A percentile compares a stretch with the other conserved stretches of the same genome.
Conservation (phyloP, 352 stramenopile genomes). For the Phytophthora pseudosyringae region DNA sequence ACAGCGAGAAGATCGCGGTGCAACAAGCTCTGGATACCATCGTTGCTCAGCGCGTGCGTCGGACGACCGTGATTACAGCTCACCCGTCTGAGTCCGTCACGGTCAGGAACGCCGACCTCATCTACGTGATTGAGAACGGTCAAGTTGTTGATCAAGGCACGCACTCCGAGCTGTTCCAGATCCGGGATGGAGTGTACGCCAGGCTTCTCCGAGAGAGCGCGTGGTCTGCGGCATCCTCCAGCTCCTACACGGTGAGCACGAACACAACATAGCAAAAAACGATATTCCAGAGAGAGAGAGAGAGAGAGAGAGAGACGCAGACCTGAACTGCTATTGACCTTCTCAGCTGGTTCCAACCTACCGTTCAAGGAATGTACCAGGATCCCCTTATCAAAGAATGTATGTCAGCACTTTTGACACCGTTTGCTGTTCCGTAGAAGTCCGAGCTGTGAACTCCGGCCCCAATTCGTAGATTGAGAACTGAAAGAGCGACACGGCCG, state of each 20-base stretch:
- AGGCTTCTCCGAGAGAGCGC: constrained; percentile 26
- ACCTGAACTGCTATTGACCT: constrained; percentile 13
- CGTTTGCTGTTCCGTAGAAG: constrained; percentile 23
- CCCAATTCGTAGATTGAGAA: constrained; percentile 38
- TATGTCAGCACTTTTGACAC: constrained; percentile 34
- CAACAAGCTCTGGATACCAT: constrained; percentile 62
- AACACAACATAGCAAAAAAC: constrained; percentile 16
- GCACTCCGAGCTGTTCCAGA: constrained; percentile 33
- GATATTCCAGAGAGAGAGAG: background rate
- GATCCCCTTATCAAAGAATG: constrained; percentile 35
- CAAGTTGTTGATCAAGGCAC: constrained; percentile 52
- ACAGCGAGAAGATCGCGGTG: constrained; percentile 67
- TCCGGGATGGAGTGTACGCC: constrained; percentile 26
- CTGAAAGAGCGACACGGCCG: constrained; percentile 24
- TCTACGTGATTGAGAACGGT: constrained; percentile 39
- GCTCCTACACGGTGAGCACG: constrained; percentile 25
- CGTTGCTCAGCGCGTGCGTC: constrained; percentile 38
- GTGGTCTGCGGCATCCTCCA: constrained; percentile 31
- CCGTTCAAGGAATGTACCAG: background rate
- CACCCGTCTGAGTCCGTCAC: constrained; percentile 46
- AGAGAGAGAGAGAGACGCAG: background rate
- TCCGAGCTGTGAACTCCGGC: constrained; percentile 29
- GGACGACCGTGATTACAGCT: constrained; percentile 50
- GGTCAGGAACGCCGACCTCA: constrained; percentile 41
- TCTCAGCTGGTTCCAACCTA: background rate